Evolutionary conservation across 805 yeast genomes (phyloP).

Genomic region (Yueomyces sinensis): DNA sequence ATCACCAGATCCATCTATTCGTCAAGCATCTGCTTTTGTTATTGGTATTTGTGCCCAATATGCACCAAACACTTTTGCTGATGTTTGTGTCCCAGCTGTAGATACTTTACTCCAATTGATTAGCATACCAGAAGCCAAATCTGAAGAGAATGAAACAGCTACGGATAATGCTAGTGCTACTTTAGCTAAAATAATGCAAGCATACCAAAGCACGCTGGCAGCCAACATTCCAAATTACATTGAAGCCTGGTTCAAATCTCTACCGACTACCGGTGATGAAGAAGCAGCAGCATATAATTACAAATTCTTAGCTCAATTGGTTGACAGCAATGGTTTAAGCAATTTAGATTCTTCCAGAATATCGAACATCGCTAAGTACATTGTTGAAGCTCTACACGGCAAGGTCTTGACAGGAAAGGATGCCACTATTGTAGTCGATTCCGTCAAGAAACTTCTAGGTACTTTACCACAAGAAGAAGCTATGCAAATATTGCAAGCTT

Average conservation of each 20-base stretch:
- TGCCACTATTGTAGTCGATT: constrained; percentile 49
- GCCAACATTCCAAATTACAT: constrained; percentile 45
- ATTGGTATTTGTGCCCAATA: constrained; percentile 78
- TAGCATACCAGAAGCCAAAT: constrained; percentile 65
- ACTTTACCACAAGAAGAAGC: constrained; percentile 60
- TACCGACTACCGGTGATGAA: constrained; percentile 74
- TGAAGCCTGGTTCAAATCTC: constrained; percentile 63
- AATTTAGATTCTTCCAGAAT: constrained; percentile 35
- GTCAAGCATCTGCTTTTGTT: constrained; percentile 79
- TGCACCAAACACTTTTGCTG: constrained; percentile 53
- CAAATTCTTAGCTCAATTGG: constrained; percentile 57
- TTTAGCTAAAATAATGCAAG: constrained; percentile 69
- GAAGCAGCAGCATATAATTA: constrained; percentile 84
- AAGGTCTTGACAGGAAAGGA: constrained; percentile 55
- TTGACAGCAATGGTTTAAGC: constrained; percentile 51
- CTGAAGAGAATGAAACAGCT: constrained; percentile 74
- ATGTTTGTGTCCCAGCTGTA: constrained; percentile 55
- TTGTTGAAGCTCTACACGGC: constrained; percentile 62
- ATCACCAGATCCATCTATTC: constrained; percentile 53
- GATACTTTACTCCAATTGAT: constrained; percentile 64
- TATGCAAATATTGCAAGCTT: constrained; percentile 44
- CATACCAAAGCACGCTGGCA: constrained; percentile 38
- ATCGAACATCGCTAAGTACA: constrained; percentile 50
- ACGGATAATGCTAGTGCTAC: constrained; percentile 79
- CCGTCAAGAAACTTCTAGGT: constrained; percentile 52